Evolutionary conservation across 1,284 basidiomycete genomes (phyloP).

Genomic region (Leccinum griseonigrum): DNA sequence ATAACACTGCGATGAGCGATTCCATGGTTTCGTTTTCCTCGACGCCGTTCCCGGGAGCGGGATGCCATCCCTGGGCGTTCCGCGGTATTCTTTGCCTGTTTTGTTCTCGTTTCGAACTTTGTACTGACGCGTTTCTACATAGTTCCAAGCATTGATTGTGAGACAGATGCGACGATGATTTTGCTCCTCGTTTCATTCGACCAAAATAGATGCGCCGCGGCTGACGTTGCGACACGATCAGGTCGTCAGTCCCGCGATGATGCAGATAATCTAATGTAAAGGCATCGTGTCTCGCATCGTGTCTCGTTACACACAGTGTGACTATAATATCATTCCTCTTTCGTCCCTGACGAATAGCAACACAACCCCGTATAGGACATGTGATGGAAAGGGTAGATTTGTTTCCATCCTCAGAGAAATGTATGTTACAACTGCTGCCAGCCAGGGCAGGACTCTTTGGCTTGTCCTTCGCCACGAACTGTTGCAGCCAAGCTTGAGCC

Average conservation of each 20-base stretch:
- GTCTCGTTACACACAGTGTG: too few relatives aligned
- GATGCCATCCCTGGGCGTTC: conserved; percentile 67
- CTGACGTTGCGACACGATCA: conserved; percentile 60
- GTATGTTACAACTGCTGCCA: conserved; percentile 87
- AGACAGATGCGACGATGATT: conserved; percentile 74
- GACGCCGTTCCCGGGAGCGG: conserved; percentile 39
- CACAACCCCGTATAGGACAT: too few relatives aligned
- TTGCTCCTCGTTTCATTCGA: conserved; percentile 66
- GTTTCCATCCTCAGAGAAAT: too few relatives aligned
- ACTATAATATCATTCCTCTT: too few relatives aligned
- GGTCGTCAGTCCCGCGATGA: conserved; percentile 37
- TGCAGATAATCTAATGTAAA: too few relatives aligned
- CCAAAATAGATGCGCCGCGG: conserved; percentile 47
- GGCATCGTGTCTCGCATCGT: too few relatives aligned
- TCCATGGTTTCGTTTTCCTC: conserved; percentile 70
- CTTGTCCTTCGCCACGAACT: conserved; percentile 81
- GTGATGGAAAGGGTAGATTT: too few relatives aligned
- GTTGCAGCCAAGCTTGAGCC: conserved; percentile 40
- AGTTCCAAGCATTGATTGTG: conserved; percentile 79
- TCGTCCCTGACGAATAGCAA: too few relatives aligned
- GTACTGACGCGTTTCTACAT: conserved; percentile 9
- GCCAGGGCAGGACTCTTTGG: conserved; percentile 86
- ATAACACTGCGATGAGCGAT: conserved; percentile 52
- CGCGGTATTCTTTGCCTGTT: neutral
- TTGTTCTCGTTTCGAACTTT: neutral